Base-by-base conservation (phyloP, 2,329 filamentous ascomycete genomes). In the Ophiostoma australiae region DNA sequence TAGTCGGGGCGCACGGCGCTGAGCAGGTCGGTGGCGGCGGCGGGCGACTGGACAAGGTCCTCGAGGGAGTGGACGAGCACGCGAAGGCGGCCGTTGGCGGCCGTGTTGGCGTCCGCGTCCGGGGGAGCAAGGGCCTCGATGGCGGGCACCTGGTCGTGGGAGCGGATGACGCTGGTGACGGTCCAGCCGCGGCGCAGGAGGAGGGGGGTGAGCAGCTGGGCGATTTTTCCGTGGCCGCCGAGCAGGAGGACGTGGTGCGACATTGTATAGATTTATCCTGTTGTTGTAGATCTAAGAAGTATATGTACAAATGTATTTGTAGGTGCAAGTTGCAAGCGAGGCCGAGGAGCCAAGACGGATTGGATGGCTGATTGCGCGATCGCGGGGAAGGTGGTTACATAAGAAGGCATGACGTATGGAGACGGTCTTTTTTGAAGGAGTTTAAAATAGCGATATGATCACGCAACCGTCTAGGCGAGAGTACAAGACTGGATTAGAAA, bases 151-250 rank as follows among this genome's bases (percentile, higher is more conserved):
- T 95, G 92, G 0, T 88, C 87, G n/a, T 87, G 82, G 74, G 88
- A 86, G 76, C 92, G 90, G 78, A 96, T 90, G 73, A 95, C 82
- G 78, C 89, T 92, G 72, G 90, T 93, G 70, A 96, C 90, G 74
- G 87, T 87, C 90, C 91, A 94, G 44, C 87, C 87, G 74, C 89
- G 87, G 69, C 88, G 84, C 61, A 95, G 87, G 8, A 96, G 87
- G 72, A 94, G 84, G 1, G 90, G 91, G 10, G 92, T 95, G 55
- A 95, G 85, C 63, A 90, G 81, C 72, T 91, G 87, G 74, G 91
- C 87, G 72, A 95, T 80, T 78, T 93, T 92, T 81, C 92, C 92
- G 81, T 94, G 91, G 76, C 92, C 92, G 76, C 92, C 92, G 73
- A 95, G 86, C 74, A 95, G 80, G 73, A 94, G 88, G 72, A 94